Percentiles rank a stretch among this genome's conserved stretches.
phyloP scores from a whole-genome alignment of 805 yeast species.

The Wickerhamiella sorbophila region DNA sequence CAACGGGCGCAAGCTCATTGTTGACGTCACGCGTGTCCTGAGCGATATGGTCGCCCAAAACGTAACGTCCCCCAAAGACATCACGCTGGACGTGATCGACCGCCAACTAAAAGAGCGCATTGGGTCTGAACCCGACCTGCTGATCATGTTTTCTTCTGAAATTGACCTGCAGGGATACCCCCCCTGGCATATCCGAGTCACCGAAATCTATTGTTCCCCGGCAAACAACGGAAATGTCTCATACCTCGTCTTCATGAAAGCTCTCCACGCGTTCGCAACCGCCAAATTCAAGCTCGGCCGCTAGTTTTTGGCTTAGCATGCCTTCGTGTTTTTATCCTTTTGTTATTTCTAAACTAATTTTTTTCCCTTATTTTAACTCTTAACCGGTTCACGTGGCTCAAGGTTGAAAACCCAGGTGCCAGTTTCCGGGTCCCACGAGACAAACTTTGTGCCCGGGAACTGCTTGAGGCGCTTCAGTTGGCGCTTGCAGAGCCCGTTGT shows the following conservation, averaged over 20 bases:
- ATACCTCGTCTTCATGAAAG: slow-evolving; percentile 61
- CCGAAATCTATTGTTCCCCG: slow-evolving; percentile 83
- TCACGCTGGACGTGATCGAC: slow-evolving; percentile 63
- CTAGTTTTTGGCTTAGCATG: not conserved
- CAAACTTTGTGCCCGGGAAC: slow-evolving; percentile 47
- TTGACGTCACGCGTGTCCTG: slow-evolving; percentile 75
- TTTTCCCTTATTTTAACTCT: not conserved
- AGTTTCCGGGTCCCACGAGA: slow-evolving; percentile 59
- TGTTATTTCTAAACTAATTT: not conserved
- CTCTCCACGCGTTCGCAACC: slow-evolving; percentile 38
- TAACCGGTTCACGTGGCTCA: slow-evolving; percentile 10
- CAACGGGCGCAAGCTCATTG: slow-evolving; percentile 85
- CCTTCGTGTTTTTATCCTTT: too few species aligned
- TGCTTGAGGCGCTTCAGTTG: slow-evolving; percentile 56
- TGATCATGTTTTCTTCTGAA: slow-evolving; percentile 72
- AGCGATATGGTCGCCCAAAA: slow-evolving; percentile 53
- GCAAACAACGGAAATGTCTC: slow-evolving; percentile 63
- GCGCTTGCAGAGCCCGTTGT: slow-evolving; percentile 51
- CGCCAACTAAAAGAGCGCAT: slow-evolving; percentile 40
- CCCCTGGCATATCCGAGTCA: slow-evolving; percentile 91
- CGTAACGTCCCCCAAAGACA: slow-evolving; percentile 48
- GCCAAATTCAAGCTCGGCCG: slow-evolving; percentile 78
- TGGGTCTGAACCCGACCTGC: slow-evolving; percentile 84
- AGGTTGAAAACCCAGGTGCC: slow-evolving; percentile 30
- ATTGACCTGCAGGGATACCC: slow-evolving; percentile 89